Evolutionary conservation across 306 rosid genomes (phyloP).

Genomic region (Castanea crenata): DNA sequence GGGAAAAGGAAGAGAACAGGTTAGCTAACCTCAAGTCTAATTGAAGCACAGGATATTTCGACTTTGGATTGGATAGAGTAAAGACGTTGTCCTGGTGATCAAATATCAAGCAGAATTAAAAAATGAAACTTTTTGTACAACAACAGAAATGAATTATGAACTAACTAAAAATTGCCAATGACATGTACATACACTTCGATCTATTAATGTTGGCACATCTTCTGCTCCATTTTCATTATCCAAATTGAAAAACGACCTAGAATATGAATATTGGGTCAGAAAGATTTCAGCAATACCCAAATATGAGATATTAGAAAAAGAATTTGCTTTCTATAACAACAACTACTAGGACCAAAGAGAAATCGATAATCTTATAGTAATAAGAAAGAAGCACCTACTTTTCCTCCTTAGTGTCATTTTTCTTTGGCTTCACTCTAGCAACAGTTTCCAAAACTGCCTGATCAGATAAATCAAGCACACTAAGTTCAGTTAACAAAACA

Average conservation of each 20-base stretch:
- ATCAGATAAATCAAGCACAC: conserved; percentile 31
- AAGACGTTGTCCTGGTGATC: conserved; percentile 82
- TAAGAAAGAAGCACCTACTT: conserved; percentile 63
- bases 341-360: conserved; percentile 13
- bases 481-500: conserved; percentile 1
- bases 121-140: neutral
- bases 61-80: conserved; percentile 83
- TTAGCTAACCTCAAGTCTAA: conserved; percentile 69
- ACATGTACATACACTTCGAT: conserved; percentile 63
- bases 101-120: conserved; percentile 20
- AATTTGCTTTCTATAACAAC: conserved; percentile 3
- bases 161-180: conserved; percentile 15
- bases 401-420: conserved; percentile 90
- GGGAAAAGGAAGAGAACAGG: conserved; percentile 6
- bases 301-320: neutral
- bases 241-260: conserved; percentile 84
- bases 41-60: conserved; percentile 92
- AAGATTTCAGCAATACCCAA: conserved; percentile 20
- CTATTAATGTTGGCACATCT: conserved; percentile 91
- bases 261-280: conserved; percentile 21
- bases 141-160: conserved; percentile 2
- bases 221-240: conserved; percentile 87
- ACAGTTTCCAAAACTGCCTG: conserved; percentile 96
- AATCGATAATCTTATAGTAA: conserved; percentile 14
- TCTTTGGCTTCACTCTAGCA: conserved; percentile 91